Evolutionary conservation across 2,329 filamentous ascomycete genomes (phyloP).

Genomic region (Raffaelea arxii): DNA sequence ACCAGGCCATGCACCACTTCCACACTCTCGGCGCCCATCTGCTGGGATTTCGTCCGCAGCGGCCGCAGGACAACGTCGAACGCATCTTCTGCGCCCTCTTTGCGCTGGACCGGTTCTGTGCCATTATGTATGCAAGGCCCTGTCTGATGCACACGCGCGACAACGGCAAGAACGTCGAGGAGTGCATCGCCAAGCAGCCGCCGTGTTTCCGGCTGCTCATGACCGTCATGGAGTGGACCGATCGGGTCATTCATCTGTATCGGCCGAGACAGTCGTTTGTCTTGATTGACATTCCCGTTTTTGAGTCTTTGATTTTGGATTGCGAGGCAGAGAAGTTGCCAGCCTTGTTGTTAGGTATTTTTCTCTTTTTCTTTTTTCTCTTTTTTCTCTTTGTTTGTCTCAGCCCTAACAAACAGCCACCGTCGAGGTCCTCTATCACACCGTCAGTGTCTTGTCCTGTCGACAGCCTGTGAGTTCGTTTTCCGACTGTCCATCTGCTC

Average conservation of each 20-base stretch:
- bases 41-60: conserved; percentile 21
- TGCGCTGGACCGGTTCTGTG: conserved; percentile 50
- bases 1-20: conserved; percentile 45
- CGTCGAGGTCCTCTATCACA: conserved; percentile 54
- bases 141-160: conserved; percentile 52
- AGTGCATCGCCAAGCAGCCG: conserved; percentile 38
- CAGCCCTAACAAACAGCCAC: conserved; percentile 34
- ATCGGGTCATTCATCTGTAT: conserved; percentile 51
- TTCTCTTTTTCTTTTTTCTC: neutral
- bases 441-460: conserved; percentile 53
- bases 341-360: conserved; percentile 37
- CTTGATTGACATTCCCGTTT: conserved; percentile 44
- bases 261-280: conserved; percentile 40
- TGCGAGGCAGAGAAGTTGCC: conserved; percentile 40
- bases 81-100: conserved; percentile 49
- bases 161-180: conserved; percentile 41
- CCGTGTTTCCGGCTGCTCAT: conserved; percentile 49
- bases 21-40: conserved; percentile 49
- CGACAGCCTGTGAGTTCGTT: conserved; percentile 31
- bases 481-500: conserved; percentile 25
- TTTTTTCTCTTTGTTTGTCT: neutral
- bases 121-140: conserved; percentile 50
- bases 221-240: conserved; percentile 42
- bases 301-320: conserved; percentile 47
- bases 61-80: conserved; percentile 30